Base-by-base conservation (phyloP, 148 eudicot genomes). In the Diospyros kaki region DNA sequence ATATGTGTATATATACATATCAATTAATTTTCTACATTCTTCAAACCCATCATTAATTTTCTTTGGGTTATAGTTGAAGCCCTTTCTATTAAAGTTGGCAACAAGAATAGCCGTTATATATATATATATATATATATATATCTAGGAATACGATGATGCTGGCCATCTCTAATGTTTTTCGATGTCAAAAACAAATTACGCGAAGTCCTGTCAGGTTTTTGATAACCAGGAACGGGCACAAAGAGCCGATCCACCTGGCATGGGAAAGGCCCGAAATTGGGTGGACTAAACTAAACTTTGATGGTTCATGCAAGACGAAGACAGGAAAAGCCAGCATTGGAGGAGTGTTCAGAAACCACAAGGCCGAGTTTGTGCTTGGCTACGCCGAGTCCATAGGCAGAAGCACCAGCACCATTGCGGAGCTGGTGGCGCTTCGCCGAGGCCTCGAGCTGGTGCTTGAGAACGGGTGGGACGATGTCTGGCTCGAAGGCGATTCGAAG, bases 401-500 rank as follows among this genome's bases (percentile, higher is more conserved):
- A 54, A 76, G 83, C 52, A 80, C 83, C 3, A 95, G 96, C 77
- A 88, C 84, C 4, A 61, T 81, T 7, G 98, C 98, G 0, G 98
- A 95, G 69, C 9, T 92, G 42, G 90, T 86, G 1, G 96, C 98
- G 9, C 84, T 95, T 2, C 68, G 75, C 46, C 75, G 96, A 73
- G 98, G 98, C 43, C 94, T 95, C 0, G 97, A 95, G 83, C 73
- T 93, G 66, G 80, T 85, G 44, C 43, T 90, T 0, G 93, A 93
- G 64, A 86, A 86, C 3, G 90, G 96, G 50, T 92, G 93, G 89
- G 73, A 62, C 28, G 74, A 86, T 52, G 88, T 94, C 4, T 94
- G 98, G 97, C 83, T 95, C 0, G 97, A 92, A 83, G 97, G 98
- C 5, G 98, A 95, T n/a, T 91, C 92, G 14, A 88, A 90, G 86